These are phyloP conservation scores for Hibiscus tridactylites DNA, from an alignment of 345 rosid genomes.

Conservation along the genomic window DNA sequence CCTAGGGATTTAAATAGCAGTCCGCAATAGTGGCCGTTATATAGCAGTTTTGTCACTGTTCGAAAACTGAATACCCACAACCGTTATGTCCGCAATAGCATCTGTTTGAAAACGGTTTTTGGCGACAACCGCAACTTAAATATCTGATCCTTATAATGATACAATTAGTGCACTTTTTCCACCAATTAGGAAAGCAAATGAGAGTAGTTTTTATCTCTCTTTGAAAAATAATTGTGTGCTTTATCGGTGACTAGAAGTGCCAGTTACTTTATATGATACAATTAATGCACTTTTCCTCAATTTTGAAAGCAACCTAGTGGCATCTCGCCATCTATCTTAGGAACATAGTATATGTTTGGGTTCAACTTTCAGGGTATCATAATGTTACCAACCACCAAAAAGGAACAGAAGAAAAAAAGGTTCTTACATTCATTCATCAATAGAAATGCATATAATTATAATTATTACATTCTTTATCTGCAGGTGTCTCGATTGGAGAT, in stretches of 20 bases:
- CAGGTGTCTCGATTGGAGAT: slow-evolving; percentile 90
- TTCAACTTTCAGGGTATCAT: background rate
- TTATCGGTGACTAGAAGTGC: background rate
- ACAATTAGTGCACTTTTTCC: too few species aligned
- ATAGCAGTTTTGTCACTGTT: too few species aligned
- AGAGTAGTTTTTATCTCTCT: background rate
- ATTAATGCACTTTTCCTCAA: too few species aligned
- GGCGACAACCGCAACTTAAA: too few species aligned
- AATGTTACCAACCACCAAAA: background rate
- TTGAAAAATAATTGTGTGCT: background rate
- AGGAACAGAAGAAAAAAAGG: background rate
- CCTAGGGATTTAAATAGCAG: background rate
- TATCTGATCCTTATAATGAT: too few species aligned
- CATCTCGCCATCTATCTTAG: background rate
- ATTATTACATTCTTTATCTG: slow-evolving; percentile 17
- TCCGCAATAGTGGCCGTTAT: too few species aligned
- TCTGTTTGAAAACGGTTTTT: too few species aligned
- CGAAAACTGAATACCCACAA: too few species aligned
- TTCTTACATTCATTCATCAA: background rate
- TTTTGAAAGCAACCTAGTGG: background rate
- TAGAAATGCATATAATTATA: slow-evolving; percentile 5
- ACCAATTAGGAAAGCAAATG: too few species aligned
- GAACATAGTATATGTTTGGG: background rate
- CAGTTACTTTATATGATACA: too few species aligned
- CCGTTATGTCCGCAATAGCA: too few species aligned